Evolutionary conservation across 2,329 filamentous ascomycete species (phyloP).

Genomic region (Sporothrix curviconia): DNA sequence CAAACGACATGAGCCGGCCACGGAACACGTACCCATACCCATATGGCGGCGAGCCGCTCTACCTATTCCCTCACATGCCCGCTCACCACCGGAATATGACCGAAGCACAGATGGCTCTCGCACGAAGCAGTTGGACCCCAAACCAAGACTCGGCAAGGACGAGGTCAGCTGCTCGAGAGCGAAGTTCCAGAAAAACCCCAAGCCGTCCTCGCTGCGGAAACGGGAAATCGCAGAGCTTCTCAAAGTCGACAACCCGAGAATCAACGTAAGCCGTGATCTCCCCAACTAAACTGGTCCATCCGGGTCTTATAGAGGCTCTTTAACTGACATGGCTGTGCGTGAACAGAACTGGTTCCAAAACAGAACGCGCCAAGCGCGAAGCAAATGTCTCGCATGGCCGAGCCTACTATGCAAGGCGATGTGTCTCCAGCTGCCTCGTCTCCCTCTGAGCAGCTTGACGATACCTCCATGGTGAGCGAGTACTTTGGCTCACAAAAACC

Average conservation of each 20-base stretch:
- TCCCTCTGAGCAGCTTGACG: slow-evolving; percentile 26
- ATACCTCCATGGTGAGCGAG: slow-evolving; percentile 24
- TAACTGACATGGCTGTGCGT: too few species aligned
- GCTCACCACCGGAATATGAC: slow-evolving; percentile 21
- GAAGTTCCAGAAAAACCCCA: slow-evolving; percentile 59
- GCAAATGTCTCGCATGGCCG: slow-evolving; percentile 51
- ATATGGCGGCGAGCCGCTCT: slow-evolving; percentile 13
- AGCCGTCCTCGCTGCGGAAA: slow-evolving; percentile 57
- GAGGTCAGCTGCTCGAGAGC: slow-evolving; percentile 54
- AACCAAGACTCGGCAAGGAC: slow-evolving; percentile 50
- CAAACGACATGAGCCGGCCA: slow-evolving; percentile 1
- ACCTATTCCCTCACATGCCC: slow-evolving; percentile 12
- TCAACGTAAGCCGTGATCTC: slow-evolving; percentile 54
- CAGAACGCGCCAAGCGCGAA: slow-evolving; percentile 57
- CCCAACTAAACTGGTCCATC: too few species aligned
- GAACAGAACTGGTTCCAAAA: slow-evolving; percentile 64
- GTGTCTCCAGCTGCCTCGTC: slow-evolving; percentile 31
- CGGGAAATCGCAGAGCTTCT: slow-evolving; percentile 55
- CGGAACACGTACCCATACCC: slow-evolving; percentile 11
- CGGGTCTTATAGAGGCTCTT: too few species aligned
- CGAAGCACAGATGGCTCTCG: slow-evolving; percentile 13
- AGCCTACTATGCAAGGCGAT: slow-evolving; percentile 37
- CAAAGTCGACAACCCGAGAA: slow-evolving; percentile 56
- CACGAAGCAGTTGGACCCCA: slow-evolving; percentile 36
- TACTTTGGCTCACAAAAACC: slow-evolving; percentile 28